Conservation (phyloP, 1,284 basidiomycete species). For the Melampsora abietis-canadensis region DNA sequence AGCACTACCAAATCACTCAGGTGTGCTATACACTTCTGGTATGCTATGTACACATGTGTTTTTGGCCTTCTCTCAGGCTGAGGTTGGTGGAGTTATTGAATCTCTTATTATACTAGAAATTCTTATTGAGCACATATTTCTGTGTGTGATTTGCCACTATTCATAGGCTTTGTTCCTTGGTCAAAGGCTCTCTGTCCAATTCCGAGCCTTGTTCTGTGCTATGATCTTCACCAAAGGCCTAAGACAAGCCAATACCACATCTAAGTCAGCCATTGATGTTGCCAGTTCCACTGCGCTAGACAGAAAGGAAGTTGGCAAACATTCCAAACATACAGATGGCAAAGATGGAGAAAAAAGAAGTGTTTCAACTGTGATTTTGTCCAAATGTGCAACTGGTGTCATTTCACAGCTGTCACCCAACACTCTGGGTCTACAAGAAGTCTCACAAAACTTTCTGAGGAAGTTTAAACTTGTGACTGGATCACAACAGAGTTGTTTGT, state of each 20-base stretch:
- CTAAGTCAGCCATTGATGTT: conserved; percentile 50
- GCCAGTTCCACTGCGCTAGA: conserved; percentile 49
- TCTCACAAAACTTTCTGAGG: too few relatives aligned
- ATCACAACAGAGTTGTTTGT: too few relatives aligned
- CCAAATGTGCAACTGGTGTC: too few relatives aligned
- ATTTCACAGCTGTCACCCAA: too few relatives aligned
- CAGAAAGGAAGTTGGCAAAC: conserved; percentile 43
- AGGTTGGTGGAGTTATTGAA: not conserved
- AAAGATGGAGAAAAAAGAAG: too few relatives aligned
- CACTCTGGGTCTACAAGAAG: too few relatives aligned
- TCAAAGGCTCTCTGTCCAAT: conserved; percentile 44
- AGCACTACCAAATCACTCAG: conserved; percentile 56
- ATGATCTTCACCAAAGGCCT: conserved; percentile 61
- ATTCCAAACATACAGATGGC: too few relatives aligned
- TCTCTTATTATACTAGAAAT: not conserved
- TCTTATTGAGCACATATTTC: not conserved
- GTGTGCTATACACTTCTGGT: conserved; percentile 57
- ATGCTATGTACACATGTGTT: conserved; percentile 57
- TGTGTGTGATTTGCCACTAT: not conserved
- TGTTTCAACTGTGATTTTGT: too few relatives aligned
- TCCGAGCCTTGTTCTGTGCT: conserved; percentile 57
- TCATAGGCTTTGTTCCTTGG: conserved; percentile 28
- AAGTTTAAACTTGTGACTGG: too few relatives aligned
- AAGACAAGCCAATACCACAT: conserved; percentile 55
- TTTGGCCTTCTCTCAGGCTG: conserved; percentile 32